These are phyloP conservation scores for Amphibolis antarctica DNA, from an alignment of 106 monocot species.

Conservation along the genomic window DNA sequence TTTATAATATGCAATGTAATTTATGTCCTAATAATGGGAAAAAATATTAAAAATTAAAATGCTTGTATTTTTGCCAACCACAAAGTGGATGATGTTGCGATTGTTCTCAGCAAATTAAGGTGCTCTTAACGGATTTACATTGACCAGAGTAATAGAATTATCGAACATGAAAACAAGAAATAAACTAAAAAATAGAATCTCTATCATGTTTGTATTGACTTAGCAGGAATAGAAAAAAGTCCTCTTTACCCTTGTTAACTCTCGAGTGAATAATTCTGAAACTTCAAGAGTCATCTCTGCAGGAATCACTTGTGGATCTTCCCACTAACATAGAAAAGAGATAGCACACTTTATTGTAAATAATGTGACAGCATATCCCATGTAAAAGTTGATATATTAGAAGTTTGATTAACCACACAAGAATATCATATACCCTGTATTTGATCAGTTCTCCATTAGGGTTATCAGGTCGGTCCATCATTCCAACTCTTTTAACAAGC, in stretches of 20 bases:
- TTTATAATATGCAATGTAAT: too few relatives aligned
- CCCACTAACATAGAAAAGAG: conserved; percentile 42
- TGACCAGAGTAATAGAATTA: too few relatives aligned
- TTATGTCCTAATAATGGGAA: too few relatives aligned
- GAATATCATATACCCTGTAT: conserved; percentile 36
- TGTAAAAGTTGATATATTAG: neutral
- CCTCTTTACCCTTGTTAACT: conserved; percentile 54
- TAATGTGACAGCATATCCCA: neutral
- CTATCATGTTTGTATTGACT: neutral
- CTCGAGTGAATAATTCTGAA: conserved; percentile 71
- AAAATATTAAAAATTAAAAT: too few relatives aligned
- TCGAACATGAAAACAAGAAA: too few relatives aligned
- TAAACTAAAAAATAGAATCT: too few relatives aligned
- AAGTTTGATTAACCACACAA: neutral
- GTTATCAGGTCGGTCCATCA: conserved; percentile 47
- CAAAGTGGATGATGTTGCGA: too few relatives aligned
- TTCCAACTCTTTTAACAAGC: conserved; percentile 52
- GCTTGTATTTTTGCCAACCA: too few relatives aligned
- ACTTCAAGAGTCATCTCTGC: conserved; percentile 69
- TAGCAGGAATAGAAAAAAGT: neutral
- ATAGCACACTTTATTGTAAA: neutral
- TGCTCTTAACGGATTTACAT: too few relatives aligned
- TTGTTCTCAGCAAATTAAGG: too few relatives aligned
- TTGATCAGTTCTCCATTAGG: conserved; percentile 64
- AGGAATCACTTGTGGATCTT: conserved; percentile 63